Evolutionary conservation across 2,329 filamentous ascomycete genomes (phyloP), one percentile per base, ranked within the genome.

Genomic region (Talaromyces rugulosus): DNA sequence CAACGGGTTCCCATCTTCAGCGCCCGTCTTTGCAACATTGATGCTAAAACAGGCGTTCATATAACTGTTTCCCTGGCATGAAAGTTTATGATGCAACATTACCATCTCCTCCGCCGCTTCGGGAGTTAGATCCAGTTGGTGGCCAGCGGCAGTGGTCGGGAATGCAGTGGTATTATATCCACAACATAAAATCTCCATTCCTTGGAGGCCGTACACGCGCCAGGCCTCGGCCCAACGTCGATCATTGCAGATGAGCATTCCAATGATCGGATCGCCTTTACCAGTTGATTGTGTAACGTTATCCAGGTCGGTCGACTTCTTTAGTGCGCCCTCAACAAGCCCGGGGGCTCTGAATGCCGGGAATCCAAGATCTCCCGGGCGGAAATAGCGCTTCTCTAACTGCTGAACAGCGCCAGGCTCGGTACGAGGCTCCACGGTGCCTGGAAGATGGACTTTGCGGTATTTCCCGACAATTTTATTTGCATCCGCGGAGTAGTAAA

Each of bases 191-290:
- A 83, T 65, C 68, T 83, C 81, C 2, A 77, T 77, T 6, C 81
- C 81, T 66, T 84, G 81, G 6, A 85, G 72, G 0, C 82, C 81
- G 65, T 83, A 81, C 18, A 74, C 74, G 36, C 83, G 71, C 82
- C 83, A 85, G 0, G 77, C 78, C 66, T 85, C 83, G 1, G 80
- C 75, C 83, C 82, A 85, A 7, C 82, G 74, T 4, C 82, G 71
- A 68, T 84, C 82, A 65, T 84, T 85, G 71, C 82, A 85, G 60
- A 84, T 83, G 68, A 85, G 74, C 81, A 84, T 83, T 8, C 83
- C 74, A 33, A 84, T 55, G 52, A 85, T 83, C 2, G 82, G 79
- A 66, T 85, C 82, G 2, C 80, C 79, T 60, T 75, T 76, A 8
- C 74, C 72, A 14, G 64, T 63, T 4, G 31, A 66, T 51, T 34